phyloP scores from a whole-genome alignment of 2,329 filamentous ascomycete species.

The Pseudogymnoascus sp. region DNA sequence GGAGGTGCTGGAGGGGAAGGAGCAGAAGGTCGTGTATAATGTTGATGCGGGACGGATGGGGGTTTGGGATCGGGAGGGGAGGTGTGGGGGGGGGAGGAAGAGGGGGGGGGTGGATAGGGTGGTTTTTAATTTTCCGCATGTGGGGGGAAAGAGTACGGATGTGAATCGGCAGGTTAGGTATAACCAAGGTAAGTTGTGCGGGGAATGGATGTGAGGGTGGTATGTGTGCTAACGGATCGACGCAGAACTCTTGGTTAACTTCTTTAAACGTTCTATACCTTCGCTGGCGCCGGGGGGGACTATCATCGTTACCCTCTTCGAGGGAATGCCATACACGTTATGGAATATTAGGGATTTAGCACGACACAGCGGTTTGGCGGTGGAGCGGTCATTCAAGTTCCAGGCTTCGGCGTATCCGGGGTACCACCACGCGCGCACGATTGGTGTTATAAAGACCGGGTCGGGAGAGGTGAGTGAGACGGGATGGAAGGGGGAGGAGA shows the following conservation, averaged over 20 bases:
- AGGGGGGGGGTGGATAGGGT: conserved; percentile 60
- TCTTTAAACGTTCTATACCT: conserved; percentile 49
- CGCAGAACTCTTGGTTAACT: conserved; percentile 55
- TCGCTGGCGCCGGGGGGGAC: conserved; percentile 44
- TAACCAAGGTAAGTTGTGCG: conserved; percentile 55
- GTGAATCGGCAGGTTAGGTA: conserved; percentile 88
- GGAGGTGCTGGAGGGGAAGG: conserved; percentile 37
- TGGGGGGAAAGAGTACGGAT: conserved; percentile 84
- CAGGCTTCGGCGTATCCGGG: conserved; percentile 58
- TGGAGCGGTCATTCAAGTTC: conserved; percentile 63
- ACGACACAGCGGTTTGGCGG: conserved; percentile 63
- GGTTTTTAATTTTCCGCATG: conserved; percentile 95
- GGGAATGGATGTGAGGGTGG: background rate
- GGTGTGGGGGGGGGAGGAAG: conserved; percentile 28
- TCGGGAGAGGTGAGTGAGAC: conserved; percentile 34
- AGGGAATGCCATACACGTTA: conserved; percentile 85
- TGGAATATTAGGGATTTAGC: conserved; percentile 91
- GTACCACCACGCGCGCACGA: conserved; percentile 64
- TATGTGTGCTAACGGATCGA: background rate
- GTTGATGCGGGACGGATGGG: conserved; percentile 61
- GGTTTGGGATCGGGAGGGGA: conserved; percentile 27
- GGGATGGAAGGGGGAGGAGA: conserved; percentile 43
- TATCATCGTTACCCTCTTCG: conserved; percentile 81
- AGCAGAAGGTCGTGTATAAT: conserved; percentile 38
- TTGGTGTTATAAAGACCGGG: conserved; percentile 51